phyloP scores from a whole-genome alignment of 2,329 filamentous ascomycete genomes.

The Didymella keratinophila region DNA sequence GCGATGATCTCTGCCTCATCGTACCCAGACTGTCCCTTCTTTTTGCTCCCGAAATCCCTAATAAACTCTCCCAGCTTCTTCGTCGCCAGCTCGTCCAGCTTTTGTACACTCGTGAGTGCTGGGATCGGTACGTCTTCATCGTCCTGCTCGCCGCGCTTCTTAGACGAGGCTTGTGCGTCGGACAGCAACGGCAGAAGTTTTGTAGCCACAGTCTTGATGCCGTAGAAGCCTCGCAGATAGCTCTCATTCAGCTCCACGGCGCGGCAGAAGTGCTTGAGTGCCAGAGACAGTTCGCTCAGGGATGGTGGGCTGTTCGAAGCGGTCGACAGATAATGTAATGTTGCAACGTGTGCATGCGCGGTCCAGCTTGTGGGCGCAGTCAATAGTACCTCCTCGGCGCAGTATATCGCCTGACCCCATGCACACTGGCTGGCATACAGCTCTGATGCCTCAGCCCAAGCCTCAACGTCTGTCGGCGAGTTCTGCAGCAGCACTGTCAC shows the following conservation, averaged over 20 bases:
- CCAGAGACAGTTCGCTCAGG: constrained; percentile 66
- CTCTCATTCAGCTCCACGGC: constrained; percentile 93
- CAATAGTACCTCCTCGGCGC: constrained; percentile 88
- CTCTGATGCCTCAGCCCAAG: constrained; percentile 91
- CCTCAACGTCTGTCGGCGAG: constrained; percentile 88
- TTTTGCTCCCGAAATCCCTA: constrained; percentile 64
- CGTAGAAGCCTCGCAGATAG: constrained; percentile 92
- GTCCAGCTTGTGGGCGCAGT: constrained; percentile 95
- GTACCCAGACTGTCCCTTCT: constrained; percentile 76
- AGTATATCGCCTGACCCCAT: constrained; percentile 83
- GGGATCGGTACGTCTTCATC: constrained; percentile 60
- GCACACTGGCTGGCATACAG: constrained; percentile 82
- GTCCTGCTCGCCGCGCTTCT: constrained; percentile 40
- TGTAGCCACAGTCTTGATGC: constrained; percentile 76
- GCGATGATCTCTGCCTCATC: constrained; percentile 75
- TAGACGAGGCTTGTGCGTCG: constrained; percentile 28
- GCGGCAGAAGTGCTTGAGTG: constrained; percentile 84
- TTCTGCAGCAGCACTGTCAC: constrained; percentile 80
- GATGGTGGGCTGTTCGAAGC: constrained; percentile 35
- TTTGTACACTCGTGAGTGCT: constrained; percentile 66
- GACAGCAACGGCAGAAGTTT: constrained; percentile 46
- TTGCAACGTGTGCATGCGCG: constrained; percentile 87
- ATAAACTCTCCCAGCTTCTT: constrained; percentile 80
- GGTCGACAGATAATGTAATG: constrained; percentile 77
- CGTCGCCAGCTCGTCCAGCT: constrained; percentile 75